Base-by-base conservation (phyloP, 1,284 basidiomycete species). In the Sparassis latifolia region DNA sequence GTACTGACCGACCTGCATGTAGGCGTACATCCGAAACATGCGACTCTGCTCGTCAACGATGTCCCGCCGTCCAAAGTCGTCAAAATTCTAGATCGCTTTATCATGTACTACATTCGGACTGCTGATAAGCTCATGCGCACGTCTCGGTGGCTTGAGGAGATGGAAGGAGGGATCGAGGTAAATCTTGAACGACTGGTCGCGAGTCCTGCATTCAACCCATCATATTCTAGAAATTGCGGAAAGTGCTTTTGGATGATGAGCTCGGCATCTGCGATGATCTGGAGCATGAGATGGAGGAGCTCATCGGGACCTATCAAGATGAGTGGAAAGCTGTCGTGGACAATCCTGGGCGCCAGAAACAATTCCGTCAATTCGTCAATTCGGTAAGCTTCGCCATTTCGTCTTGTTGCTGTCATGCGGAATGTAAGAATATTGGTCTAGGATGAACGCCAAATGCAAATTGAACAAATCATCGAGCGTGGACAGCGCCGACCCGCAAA, bases 181-280 rank as follows among this genome's bases (percentile, higher is more conserved):
- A 51, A 20, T 20, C 20, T 20, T 20, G 20, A 20, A 20, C 20
- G 20, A 20, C 20, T 20, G 20, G 20, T 20, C 20, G 20, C 20
- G 20, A 20, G 20, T 20, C 20, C 20, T 20, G 20, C 20, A 20
- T 20, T 20, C 20, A 20, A 20, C 20, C 20, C 20, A 20, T 20
- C 20, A 20, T 20, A 20, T 20, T 20, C 5, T 49, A 79, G 74
- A 79, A 78, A 67, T 71, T 89, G 7, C 74, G 76, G 48, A 78
- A 77, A 44, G 80, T 91, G 32, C 73, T 91, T 41, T 59, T 90
- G 44, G 78, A 88, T n/a, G 87, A 91, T 59, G 79, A 84, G 57
- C 76, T 91, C 0, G 85, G 86, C 3, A 88, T 91, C 58, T 89
- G 87, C 61, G 71, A 68, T 10, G 82, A 88, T 39, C 73, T 90